Conservation (phyloP, 306 rosid species). For the Vachellia collinsii region DNA sequence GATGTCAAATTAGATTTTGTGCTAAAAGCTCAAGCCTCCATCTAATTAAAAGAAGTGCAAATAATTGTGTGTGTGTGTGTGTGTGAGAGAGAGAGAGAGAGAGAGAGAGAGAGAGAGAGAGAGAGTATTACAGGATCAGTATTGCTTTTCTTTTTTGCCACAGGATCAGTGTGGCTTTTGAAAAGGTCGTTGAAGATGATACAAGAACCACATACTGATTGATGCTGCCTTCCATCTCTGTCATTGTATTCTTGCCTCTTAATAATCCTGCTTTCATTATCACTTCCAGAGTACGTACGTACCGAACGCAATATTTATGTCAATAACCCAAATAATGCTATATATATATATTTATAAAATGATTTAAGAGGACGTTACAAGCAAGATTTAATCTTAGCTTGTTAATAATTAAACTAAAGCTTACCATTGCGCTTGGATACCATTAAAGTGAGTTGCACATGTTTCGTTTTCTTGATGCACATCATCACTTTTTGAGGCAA, state of each 20-base stretch:
- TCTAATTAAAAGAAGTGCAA: neutral
- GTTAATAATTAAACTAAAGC: no score
- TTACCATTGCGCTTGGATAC: slow-evolving; percentile 36
- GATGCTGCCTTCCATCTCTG: neutral
- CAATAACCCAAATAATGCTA: neutral
- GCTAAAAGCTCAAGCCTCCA: neutral
- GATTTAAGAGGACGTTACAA: no score
- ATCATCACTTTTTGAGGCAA: slow-evolving; percentile 22
- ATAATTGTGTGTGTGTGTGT: neutral
- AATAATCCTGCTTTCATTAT: neutral
- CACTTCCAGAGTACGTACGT: neutral
- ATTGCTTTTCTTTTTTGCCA: slow-evolving; percentile 52
- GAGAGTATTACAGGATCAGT: slow-evolving; percentile 45
- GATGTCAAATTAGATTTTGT: neutral
- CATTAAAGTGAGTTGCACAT: slow-evolving; percentile 18
- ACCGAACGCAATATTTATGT: neutral
- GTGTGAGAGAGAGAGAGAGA: neutral
- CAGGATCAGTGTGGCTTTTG: slow-evolving; percentile 46
- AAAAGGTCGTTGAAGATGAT: slow-evolving; percentile 62
- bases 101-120: no score
- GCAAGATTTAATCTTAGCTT: no score
- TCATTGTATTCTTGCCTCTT: neutral
- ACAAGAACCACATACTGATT: slow-evolving; percentile 35
- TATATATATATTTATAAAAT: no score
- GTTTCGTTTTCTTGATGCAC: slow-evolving; percentile 18